phyloP scores from a whole-genome alignment of 352 stramenopile genomes.

The Pythium brachiatum region DNA sequence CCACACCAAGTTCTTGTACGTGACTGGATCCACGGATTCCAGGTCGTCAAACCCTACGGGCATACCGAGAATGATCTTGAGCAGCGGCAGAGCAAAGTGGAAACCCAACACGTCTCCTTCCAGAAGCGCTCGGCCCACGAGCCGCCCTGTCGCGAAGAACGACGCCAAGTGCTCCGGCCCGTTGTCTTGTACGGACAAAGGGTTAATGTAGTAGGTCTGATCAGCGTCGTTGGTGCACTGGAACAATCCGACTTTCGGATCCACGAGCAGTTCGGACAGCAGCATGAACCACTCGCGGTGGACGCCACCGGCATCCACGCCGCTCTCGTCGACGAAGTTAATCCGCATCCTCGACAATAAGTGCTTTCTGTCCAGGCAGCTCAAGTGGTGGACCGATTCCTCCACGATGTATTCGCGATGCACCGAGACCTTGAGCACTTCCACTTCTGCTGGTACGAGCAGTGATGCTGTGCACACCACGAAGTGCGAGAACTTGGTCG shows the following conservation, averaged over 20 bases:
- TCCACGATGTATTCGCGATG: conserved; percentile 43
- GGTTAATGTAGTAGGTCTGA: conserved; percentile 66
- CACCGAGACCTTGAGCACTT: conserved; percentile 42
- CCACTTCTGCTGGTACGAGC: conserved; percentile 38
- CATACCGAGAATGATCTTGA: conserved; percentile 96
- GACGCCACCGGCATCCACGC: conserved; percentile 54
- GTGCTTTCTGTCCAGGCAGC: conserved; percentile 36
- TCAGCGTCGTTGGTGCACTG: conserved; percentile 46
- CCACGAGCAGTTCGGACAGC: conserved; percentile 59
- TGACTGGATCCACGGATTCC: conserved; percentile 69
- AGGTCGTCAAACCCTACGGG: conserved; percentile 94
- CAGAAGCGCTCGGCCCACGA: conserved; percentile 61
- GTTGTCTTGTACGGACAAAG: conserved; percentile 55
- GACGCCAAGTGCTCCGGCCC: conserved; percentile 70
- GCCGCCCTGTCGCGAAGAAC: conserved; percentile 53
- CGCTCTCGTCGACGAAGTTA: conserved; percentile 55
- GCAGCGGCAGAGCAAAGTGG: conserved; percentile 93
- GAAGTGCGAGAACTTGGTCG: conserved; percentile 53
- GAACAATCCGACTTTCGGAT: conserved; percentile 55
- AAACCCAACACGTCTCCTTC: conserved; percentile 94
- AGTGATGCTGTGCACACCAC: conserved; percentile 35
- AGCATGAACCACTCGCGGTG: conserved; percentile 80
- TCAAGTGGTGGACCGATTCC: conserved; percentile 51
- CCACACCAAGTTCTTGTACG: conserved; percentile 50
- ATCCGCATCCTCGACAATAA: conserved; percentile 37